phyloP scores from a whole-genome alignment of 2,329 filamentous ascomycete species.

The Colletotrichum siamense region DNA sequence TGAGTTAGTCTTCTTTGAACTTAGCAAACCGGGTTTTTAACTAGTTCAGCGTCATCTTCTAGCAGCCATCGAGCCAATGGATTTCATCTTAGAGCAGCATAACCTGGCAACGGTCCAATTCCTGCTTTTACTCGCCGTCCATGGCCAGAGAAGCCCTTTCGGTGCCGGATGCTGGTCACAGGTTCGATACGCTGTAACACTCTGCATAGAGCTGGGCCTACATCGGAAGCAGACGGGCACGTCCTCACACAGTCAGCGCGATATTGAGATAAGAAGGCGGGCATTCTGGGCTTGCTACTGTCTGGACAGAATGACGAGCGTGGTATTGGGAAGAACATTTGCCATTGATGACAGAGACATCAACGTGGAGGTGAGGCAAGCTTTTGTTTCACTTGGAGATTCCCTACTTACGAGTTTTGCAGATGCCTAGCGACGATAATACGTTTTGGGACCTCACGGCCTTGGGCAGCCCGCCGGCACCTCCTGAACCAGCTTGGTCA shows the following conservation, averaged over 20 bases:
- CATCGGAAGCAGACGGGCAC: constrained; percentile 25
- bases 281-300: constrained; percentile 40
- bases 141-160: constrained; percentile 37
- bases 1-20: background rate
- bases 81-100: constrained; percentile 36
- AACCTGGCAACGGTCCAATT: constrained; percentile 36
- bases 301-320: constrained; percentile 37
- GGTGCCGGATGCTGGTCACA: constrained; percentile 40
- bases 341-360: constrained; percentile 38
- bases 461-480: background rate
- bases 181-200: constrained; percentile 32
- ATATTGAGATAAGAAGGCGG: constrained; percentile 32
- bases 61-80: constrained; percentile 34
- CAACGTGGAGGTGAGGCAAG: constrained; percentile 21
- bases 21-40: accelerated
- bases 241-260: background rate
- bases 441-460: constrained; percentile 26
- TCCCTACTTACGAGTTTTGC: background rate
- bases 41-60: constrained; percentile 27
- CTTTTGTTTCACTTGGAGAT: no score
- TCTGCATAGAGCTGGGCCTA: constrained; percentile 36
- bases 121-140: constrained; percentile 35
- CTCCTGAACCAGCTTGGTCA: constrained; percentile 14
- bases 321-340: constrained; percentile 37
- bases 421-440: constrained; percentile 28